Conservation (phyloP, 2,329 filamentous ascomycete genomes). For the Claviceps spartinae region DNA sequence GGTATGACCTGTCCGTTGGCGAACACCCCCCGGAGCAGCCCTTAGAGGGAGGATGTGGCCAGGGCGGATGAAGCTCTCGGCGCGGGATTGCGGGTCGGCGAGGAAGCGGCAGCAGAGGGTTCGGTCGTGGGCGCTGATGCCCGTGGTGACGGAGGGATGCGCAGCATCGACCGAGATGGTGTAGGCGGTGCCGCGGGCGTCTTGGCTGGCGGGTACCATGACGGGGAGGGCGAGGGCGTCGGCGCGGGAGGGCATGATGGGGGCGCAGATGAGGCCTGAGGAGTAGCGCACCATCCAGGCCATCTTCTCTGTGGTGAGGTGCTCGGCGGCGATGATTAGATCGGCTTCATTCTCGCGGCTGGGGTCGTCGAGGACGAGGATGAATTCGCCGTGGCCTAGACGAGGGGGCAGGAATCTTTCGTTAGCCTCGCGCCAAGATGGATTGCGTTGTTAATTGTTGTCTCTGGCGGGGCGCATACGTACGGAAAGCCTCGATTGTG, state of each 20-base stretch:
- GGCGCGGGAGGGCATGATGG: conserved; percentile 58
- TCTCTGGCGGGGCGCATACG: conserved; percentile 14
- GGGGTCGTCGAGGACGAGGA: conserved; percentile 87
- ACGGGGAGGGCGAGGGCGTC: conserved; percentile 64
- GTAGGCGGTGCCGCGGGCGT: conserved; percentile 86
- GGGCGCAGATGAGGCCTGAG: conserved; percentile 83
- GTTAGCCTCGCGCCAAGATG: not conserved
- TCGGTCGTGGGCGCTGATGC: conserved; percentile 81
- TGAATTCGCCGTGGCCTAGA: conserved; percentile 70
- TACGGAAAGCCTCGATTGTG: conserved; percentile 50
- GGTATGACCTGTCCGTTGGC: conserved; percentile 72
- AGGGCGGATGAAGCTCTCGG: conserved; percentile 59
- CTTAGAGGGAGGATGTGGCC: conserved; percentile 84
- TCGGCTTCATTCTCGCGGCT: conserved; percentile 96
- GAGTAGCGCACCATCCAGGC: conserved; percentile 90
- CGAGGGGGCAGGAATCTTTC: not conserved
- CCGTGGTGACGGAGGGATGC: conserved; percentile 63
- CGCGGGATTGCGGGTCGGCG: conserved; percentile 47
- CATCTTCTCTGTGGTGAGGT: conserved; percentile 79
- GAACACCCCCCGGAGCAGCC: conserved; percentile 66
- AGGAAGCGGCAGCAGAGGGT: conserved; percentile 68
- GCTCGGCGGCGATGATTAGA: conserved; percentile 82
- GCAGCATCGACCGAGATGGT: conserved; percentile 76
- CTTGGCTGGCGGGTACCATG: conserved; percentile 67
- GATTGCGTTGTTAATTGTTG: too few relatives aligned